phyloP scores from a whole-genome alignment of 306 rosid genomes.

The Vachellia pachyceras region DNA sequence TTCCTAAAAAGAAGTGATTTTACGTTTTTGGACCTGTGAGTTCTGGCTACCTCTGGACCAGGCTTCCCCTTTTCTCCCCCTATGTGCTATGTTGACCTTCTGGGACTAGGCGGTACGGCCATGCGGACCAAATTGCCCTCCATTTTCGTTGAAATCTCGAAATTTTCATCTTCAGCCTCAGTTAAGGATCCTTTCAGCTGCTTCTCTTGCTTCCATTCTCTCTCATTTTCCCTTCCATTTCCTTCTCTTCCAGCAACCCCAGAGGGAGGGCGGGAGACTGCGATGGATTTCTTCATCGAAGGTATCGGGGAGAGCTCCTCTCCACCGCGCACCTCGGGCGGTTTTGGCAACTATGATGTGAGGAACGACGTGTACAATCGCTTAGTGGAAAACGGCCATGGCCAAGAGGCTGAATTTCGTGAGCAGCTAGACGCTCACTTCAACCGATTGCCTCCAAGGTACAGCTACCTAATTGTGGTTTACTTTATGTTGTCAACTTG shows the following conservation, averaged over 20 bases:
- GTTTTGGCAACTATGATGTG: slow-evolving; percentile 71
- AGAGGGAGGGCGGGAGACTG: background rate
- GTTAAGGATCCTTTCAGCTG: slow-evolving; percentile 42
- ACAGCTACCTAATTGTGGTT: slow-evolving; percentile 1
- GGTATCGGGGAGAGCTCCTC: slow-evolving; percentile 98
- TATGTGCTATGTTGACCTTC: background rate
- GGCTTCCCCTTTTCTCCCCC: background rate
- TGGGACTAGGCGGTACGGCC: background rate
- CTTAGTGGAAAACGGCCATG: slow-evolving; percentile 67
- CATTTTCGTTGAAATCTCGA: slow-evolving; percentile 24
- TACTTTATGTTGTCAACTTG: background rate
- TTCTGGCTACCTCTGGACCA: background rate
- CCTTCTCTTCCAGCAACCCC: slow-evolving; percentile 28
- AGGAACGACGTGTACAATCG: slow-evolving; percentile 83
- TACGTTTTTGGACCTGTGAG: background rate
- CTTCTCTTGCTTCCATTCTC: slow-evolving; percentile 32
- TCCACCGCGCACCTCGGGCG: slow-evolving; percentile 76
- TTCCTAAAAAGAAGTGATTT: background rate
- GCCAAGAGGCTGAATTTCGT: slow-evolving; percentile 74
- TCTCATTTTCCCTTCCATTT: slow-evolving; percentile 24
- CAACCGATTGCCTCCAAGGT: slow-evolving; percentile 96
- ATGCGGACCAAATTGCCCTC: slow-evolving; percentile 50
- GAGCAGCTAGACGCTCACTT: slow-evolving; percentile 90
- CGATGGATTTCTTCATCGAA: slow-evolving; percentile 79
- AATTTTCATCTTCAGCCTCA: slow-evolving; percentile 27